Base-by-base conservation (phyloP, 1,139 yeast species). In the Blastobotrys serpentis region DNA sequence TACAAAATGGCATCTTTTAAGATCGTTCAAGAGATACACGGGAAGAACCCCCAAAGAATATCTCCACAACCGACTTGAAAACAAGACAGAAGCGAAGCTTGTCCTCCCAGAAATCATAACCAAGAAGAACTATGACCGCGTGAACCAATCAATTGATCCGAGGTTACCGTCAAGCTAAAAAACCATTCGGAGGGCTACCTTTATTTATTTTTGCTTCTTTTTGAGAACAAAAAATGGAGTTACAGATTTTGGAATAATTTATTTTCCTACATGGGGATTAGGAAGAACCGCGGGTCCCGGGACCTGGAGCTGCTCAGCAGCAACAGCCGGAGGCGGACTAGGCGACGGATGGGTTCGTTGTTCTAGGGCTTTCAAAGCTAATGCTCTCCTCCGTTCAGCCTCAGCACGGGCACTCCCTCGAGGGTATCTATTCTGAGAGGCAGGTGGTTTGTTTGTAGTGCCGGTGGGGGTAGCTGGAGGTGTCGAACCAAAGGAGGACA, bases 311-410 rank as follows among this genome's bases (percentile, higher is more conserved):
- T 49, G 48, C 13, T 25, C 21, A 34, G 38, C 38, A 18, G 38
- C 22, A 10, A 7, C 22, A 11, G 22, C 5, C 38, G 38, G 38
- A n/a, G 38, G 22, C 6, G 22, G 38, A 18, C 38, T 34, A 11
- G 41, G 14, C 26, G 19, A 8, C n/a, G 40, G 40, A 11, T 36
- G 40, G 4, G 22, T 19, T 5, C 40, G 40, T 13, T 86, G 90
- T 58, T 86, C 95, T 52, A 88, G 73, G 22, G 87, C 92, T 60
- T 86, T 85, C 49, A 88, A 69, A 0, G 96, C 96, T 45, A 88
- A 79, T 58, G 86, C 89, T 64, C 95, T 78, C 65, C 96, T 77
- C 64, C 96, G 78, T 62, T 88, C 96, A n/a, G 94, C 94, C 82
- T 42, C 85, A 7, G 56, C 61, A 25, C 62, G 51, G 4, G 56